phyloP scores from a whole-genome alignment of 208 protist genomes.

The Histomonas meleagridis region DNA sequence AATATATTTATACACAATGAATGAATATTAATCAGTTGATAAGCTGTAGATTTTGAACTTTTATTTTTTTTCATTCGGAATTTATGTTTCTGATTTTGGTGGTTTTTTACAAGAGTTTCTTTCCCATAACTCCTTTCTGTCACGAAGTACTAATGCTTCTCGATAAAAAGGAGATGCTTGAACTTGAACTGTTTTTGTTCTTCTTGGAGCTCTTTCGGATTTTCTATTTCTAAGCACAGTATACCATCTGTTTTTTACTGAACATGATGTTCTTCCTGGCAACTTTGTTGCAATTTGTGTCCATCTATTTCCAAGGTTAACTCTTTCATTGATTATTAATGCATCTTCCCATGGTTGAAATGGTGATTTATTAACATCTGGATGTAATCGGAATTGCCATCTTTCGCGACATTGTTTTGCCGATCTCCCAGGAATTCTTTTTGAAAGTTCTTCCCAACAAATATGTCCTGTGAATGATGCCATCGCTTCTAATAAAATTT shows the following conservation, averaged over 20 bases:
- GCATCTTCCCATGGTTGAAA: slow-evolving; percentile 7
- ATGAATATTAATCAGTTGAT: too few species aligned
- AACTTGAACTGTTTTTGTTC: not conserved
- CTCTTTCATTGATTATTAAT: slow-evolving; percentile 1
- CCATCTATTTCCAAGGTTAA: not conserved
- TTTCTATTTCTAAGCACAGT: not conserved
- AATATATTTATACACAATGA: too few species aligned
- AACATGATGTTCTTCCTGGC: not conserved
- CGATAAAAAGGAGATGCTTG: not conserved
- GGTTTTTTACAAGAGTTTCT: too few species aligned
- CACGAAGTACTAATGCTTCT: not conserved
- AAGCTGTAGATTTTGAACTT: too few species aligned
- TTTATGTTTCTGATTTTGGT: too few species aligned
- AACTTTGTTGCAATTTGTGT: not conserved
- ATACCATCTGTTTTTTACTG: slow-evolving; percentile 10
- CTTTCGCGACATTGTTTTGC: not conserved
- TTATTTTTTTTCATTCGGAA: too few species aligned
- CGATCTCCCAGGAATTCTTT: not conserved
- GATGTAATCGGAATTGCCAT: slow-evolving; percentile 2
- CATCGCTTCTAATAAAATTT: too few species aligned
- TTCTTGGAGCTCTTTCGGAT: not conserved
- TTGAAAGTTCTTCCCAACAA: not conserved
- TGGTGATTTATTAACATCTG: not conserved
- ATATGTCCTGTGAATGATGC: not conserved
- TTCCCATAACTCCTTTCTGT: not conserved